phyloP scores from a whole-genome alignment of 805 yeast genomes.

The Kuraishia floccosa region DNA sequence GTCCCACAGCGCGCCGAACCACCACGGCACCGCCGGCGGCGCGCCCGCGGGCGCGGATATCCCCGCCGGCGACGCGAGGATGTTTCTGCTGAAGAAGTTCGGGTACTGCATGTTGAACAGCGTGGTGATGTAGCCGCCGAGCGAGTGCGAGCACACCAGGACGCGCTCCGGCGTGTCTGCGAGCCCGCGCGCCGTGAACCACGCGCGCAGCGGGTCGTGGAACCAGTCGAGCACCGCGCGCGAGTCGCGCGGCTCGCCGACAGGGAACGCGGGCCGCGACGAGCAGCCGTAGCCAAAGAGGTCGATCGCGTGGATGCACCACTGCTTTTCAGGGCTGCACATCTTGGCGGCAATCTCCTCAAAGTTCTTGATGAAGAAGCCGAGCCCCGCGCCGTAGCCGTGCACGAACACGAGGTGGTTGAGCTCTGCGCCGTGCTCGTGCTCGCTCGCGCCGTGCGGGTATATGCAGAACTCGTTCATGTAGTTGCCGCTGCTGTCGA shows the following conservation, averaged over 20 bases:
- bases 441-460: conserved; percentile 15
- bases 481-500: conserved; percentile 37
- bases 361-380: conserved; percentile 68
- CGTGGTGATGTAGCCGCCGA: conserved; percentile 81
- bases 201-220: conserved; percentile 48
- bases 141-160: conserved; percentile 71
- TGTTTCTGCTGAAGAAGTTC: conserved; percentile 46
- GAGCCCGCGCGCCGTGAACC: conserved; percentile 44
- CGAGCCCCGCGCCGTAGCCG: conserved; percentile 90
- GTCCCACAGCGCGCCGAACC: conserved; percentile 76
- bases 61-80: conserved; percentile 91
- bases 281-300: conserved; percentile 87
- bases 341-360: conserved; percentile 18
- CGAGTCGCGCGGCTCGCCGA: conserved; percentile 22
- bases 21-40: conserved; percentile 46
- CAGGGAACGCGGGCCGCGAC: conserved; percentile 61
- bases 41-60: conserved; percentile 35
- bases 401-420: conserved; percentile 68
- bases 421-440: conserved; percentile 8
- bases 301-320: conserved; percentile 82
- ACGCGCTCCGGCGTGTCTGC: conserved; percentile 25
- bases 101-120: conserved; percentile 56
- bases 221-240: conserved; percentile 51
- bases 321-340: conserved; percentile 24
- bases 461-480: conserved; percentile 70